These are phyloP conservation scores for Angomonas ambiguus DNA, from an alignment of 208 protist genomes.

Conservation along the genomic window DNA sequence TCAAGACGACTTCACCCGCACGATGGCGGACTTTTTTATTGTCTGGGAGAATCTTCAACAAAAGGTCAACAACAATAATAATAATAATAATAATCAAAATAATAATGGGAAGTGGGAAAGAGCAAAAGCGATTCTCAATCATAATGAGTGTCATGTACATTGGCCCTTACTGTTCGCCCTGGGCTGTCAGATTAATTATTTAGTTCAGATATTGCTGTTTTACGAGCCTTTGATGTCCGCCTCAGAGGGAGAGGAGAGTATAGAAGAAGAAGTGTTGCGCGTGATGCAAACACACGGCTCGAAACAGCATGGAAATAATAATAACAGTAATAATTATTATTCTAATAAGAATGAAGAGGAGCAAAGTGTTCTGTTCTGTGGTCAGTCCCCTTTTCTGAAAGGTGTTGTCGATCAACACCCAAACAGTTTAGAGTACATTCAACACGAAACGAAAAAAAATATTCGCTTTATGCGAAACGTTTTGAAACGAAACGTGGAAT, in stretches of 20 bases:
- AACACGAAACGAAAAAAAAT: background rate
- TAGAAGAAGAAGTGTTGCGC: background rate
- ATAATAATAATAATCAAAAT: slow-evolving; percentile 1
- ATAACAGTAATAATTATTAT: background rate
- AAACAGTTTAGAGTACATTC: background rate
- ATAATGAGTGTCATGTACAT: background rate
- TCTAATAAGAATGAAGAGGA: too few relatives aligned
- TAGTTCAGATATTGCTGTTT: background rate
- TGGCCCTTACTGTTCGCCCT: background rate
- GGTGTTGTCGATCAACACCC: background rate
- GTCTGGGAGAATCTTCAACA: background rate
- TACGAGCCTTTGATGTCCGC: background rate
- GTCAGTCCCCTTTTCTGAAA: background rate
- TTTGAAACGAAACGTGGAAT: background rate
- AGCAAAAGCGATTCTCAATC: background rate
- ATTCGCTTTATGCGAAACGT: background rate
- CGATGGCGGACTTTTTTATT: background rate
- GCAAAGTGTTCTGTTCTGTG: too few relatives aligned
- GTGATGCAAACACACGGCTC: too few relatives aligned
- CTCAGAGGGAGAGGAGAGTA: background rate
- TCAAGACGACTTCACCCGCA: background rate
- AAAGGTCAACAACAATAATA: background rate
- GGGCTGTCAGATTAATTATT: background rate
- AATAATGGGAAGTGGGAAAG: background rate
- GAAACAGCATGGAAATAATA: background rate